A percentile compares a stretch with the other conserved stretches of the same genome.
Evolutionary conservation across 1,139 yeast genomes (phyloP).

Genomic region (Scheffersomyces lignicola): DNA sequence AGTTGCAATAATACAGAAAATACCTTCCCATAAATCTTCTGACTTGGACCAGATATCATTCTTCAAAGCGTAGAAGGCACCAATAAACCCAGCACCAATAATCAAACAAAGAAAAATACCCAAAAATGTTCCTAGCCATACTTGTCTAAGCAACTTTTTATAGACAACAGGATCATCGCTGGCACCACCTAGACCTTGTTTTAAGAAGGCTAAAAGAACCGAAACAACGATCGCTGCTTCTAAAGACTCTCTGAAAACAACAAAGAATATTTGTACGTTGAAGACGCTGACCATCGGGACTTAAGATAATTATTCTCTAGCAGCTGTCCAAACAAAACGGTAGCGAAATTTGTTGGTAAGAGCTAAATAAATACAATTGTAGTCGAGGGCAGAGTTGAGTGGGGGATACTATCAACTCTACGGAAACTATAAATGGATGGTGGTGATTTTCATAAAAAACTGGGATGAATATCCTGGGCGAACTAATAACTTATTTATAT

Average conservation of each 20-base stretch:
- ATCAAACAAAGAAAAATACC: slow-evolving; percentile 76
- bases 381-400: too few species aligned
- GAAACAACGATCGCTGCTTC: slow-evolving; percentile 91
- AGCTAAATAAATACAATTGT: too few species aligned
- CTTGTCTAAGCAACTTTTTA: slow-evolving; percentile 65
- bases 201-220: slow-evolving; percentile 83
- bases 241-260: slow-evolving; percentile 84
- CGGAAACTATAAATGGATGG: too few species aligned
- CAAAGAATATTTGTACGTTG: slow-evolving; percentile 69
- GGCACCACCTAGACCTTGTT: slow-evolving; percentile 71
- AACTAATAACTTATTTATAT: too few species aligned
- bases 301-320: too few species aligned
- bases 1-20: slow-evolving; percentile 79
- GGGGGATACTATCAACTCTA: too few species aligned
- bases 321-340: too few species aligned
- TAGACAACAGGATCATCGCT: slow-evolving; percentile 52
- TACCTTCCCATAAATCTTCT: slow-evolving; percentile 94
- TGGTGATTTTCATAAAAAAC: too few species aligned
- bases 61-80: slow-evolving; percentile 76
- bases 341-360: too few species aligned
- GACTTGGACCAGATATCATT: slow-evolving; percentile 81
- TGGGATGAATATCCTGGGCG: too few species aligned
- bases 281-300: slow-evolving; percentile 42
- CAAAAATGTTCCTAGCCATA: slow-evolving; percentile 72
- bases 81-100: slow-evolving; percentile 84